Percentiles rank a stretch among this genome's conserved stretches.
Evolutionary conservation across 176 grass and related monocot genomes (phyloP).

Genomic region (Eleusine coracana): DNA sequence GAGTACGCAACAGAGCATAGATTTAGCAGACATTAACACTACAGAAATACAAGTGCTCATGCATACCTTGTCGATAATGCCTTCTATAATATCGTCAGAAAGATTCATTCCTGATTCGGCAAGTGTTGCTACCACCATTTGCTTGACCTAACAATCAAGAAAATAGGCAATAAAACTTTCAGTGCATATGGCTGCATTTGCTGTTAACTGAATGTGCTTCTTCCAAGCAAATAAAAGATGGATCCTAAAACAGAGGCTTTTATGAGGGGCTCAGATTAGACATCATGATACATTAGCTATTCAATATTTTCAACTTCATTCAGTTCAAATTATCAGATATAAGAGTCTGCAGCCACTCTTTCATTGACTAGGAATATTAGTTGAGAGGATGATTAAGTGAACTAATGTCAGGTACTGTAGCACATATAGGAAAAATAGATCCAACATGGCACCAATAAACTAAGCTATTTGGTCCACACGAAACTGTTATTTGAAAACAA

Average conservation of each 20-base stretch:
- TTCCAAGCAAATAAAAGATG: slow-evolving; percentile 32
- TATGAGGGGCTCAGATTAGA: neutral
- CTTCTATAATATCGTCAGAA: slow-evolving; percentile 71
- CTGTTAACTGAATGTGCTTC: slow-evolving; percentile 22
- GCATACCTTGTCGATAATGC: slow-evolving; percentile 72
- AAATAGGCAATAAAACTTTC: slow-evolving; percentile 27
- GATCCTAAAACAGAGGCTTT: slow-evolving; percentile 3
- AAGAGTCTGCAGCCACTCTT: neutral
- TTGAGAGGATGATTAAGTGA: slow-evolving; percentile 4
- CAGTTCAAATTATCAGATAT: slow-evolving; percentile 13
- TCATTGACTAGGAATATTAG: slow-evolving; percentile 15
- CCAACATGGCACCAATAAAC: slow-evolving; percentile 22
- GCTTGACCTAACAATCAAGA: slow-evolving; percentile 67
- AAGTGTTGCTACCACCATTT: slow-evolving; percentile 80
- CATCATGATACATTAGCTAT: neutral
- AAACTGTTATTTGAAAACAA: slow-evolving; percentile 21
- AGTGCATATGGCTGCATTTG: slow-evolving; percentile 9
- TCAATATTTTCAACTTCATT: slow-evolving; percentile 6
- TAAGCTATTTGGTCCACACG: slow-evolving; percentile 13
- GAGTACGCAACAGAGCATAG: slow-evolving; percentile 30
- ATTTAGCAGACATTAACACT: slow-evolving; percentile 36
- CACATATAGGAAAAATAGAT: slow-evolving; percentile 9
- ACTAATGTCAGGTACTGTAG: slow-evolving; percentile 12
- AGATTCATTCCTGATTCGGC: slow-evolving; percentile 81
- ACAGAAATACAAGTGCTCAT: slow-evolving; percentile 5